These are phyloP conservation scores for Rhododendron williamsianum DNA, from an alignment of 148 eudicot genomes.

Conservation along the genomic window DNA sequence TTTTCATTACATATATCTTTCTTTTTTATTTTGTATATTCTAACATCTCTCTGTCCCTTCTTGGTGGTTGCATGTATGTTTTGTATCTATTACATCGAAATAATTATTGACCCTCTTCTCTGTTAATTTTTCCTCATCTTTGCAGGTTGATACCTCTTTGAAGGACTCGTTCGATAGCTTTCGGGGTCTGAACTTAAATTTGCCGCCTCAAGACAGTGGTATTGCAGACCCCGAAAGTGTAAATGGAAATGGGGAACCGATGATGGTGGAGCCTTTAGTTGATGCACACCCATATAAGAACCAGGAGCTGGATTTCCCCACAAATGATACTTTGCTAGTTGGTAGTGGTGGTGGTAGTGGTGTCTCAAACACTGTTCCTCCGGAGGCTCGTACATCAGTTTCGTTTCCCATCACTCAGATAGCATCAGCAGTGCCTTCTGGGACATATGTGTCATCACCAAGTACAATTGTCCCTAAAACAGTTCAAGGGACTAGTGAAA, in stretches of 20 bases:
- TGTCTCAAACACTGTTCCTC: background rate
- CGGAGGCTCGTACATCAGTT: background rate
- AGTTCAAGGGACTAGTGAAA: constrained; percentile 11
- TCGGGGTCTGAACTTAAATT: constrained; percentile 40
- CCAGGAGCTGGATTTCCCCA: constrained; percentile 35
- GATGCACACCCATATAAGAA: constrained; percentile 17
- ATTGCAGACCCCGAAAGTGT: background rate
- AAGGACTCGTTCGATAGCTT: constrained; percentile 19
- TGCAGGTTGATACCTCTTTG: constrained; percentile 59
- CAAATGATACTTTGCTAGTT: constrained; percentile 32
- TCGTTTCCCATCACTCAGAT: constrained; percentile 24
- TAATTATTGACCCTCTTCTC: background rate
- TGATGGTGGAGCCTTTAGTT: constrained; percentile 9
- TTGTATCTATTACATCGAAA: background rate
- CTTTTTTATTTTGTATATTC: background rate
- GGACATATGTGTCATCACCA: background rate
- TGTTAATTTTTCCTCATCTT: background rate
- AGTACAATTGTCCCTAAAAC: constrained; percentile 4
- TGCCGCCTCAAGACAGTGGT: constrained; percentile 34
- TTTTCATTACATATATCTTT: background rate
- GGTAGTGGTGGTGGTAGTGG: constrained; percentile 14
- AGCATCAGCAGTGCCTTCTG: constrained; percentile 6
- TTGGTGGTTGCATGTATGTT: background rate
- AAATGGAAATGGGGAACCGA: constrained; percentile 17
- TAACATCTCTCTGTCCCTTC: background rate